Evolutionary conservation across 2,329 filamentous ascomycete genomes (phyloP), one percentile per base, ranked within the genome.

Genomic region (Diatrype stigma): DNA sequence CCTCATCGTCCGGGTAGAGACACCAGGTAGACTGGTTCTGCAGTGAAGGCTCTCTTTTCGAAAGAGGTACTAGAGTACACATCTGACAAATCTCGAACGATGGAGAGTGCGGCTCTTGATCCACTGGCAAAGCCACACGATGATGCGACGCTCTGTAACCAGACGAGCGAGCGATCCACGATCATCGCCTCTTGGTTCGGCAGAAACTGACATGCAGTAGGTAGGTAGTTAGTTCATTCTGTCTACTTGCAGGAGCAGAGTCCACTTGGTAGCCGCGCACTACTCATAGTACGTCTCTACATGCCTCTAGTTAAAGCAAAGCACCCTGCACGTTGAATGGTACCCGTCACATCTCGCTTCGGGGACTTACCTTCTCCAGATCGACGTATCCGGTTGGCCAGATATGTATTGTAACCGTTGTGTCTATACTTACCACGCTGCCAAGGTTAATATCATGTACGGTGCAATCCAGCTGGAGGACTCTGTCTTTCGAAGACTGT

Each of bases 341-440:
- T 49, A 52, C 56, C 51, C 48, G 51, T 55, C 60, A 55, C 56
- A 56, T 52, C 55, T 50, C 50, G 56, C 55, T 48, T 56, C 52
- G 54, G 56, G 57, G 56, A 60, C 59, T 54, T 56, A 55, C 53
- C 57, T 62, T 63, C 61, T 66, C 60, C 59, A 65, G 64, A 65
- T 67, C 64, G 61, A 65, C 63, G 45, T 61, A 63, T 63, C 63
- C 64, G 60, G 60, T 37, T 55, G 53, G 34, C 12, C n/a, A n/a
- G 6, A 37, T 14, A 37, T 37, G n/a, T 16, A 37, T 17, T 14
- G 12, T 17, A 7, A 37, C 34, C 6, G 12, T 17, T 17, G 34
- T 37, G 12, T 12, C 34, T 37, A 17, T 37, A 37, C 6, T 6
- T 37, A 37, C 34, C 12, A 37, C 34, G 6, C 16, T 37, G 34